A percentile compares a stretch with the other conserved stretches of the same genome.
Conservation (phyloP, 805 yeast genomes). For the Candida pini region DNA sequence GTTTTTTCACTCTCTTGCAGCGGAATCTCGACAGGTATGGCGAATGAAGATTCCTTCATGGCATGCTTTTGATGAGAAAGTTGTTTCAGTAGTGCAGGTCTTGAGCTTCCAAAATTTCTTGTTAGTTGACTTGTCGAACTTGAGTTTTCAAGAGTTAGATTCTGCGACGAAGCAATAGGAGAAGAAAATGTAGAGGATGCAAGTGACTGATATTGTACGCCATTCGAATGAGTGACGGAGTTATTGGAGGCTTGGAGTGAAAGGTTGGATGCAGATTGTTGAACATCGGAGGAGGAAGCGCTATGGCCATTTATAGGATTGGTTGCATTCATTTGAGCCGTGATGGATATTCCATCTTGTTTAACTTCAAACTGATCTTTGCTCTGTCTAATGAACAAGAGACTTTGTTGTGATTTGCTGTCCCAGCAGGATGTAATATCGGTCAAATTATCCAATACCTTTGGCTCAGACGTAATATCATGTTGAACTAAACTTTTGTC, state of each 20-base stretch:
- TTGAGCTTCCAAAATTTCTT: slow-evolving; percentile 8
- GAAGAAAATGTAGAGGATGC: slow-evolving; percentile 5
- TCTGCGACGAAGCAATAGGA: slow-evolving; percentile 11
- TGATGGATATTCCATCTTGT: slow-evolving; percentile 6
- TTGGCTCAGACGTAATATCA: slow-evolving; percentile 39
- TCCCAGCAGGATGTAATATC: slow-evolving; percentile 56
- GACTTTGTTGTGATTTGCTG: slow-evolving; percentile 35
- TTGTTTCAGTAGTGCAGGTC: slow-evolving; percentile 15
- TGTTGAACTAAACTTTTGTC: slow-evolving; percentile 45
- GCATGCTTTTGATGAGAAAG: slow-evolving; percentile 11
- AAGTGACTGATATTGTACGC: too few relatives aligned
- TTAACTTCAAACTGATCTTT: slow-evolving; percentile 34
- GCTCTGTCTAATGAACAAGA: slow-evolving; percentile 49
- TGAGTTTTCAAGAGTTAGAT: slow-evolving; percentile 3
- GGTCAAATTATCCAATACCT: slow-evolving; percentile 44
- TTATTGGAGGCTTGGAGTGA: background rate
- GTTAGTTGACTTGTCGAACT: background rate
- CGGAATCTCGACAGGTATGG: slow-evolving; percentile 39
- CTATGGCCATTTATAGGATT: too few relatives aligned
- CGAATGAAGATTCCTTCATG: slow-evolving; percentile 23
- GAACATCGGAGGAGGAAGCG: background rate
- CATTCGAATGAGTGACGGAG: too few relatives aligned
- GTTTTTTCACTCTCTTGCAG: slow-evolving; percentile 36
- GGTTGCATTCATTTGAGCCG: slow-evolving; percentile 9
- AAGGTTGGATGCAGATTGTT: background rate